Base-by-base conservation (phyloP, 148 eudicot species). In the Persicaria maculosa region DNA sequence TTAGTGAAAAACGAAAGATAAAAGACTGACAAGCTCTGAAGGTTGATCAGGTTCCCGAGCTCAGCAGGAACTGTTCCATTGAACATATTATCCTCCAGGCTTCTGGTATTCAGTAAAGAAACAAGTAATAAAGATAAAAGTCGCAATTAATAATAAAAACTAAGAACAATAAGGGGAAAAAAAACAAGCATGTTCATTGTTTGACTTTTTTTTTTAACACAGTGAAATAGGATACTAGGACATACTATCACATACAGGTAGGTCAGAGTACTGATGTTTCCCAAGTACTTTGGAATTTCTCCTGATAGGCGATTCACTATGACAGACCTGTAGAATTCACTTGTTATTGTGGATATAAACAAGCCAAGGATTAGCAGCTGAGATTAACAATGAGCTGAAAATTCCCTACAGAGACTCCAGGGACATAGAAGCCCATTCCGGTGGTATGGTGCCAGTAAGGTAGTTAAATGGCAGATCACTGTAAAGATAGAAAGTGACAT, bases 231-330 rank as follows among this genome's bases (percentile, higher is more conserved):
- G 19, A 40, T 40, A 40, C 70, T 14, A 65, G 47, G 17, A 65
- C 19, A 65, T 65, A 36, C 44, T 62, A 65, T 40, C 17, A 65
- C 83, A 72, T 81, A 88, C 92, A 88, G 0, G 70, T 62, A 77
- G 55, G 72, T 76, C 43, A 88, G 86, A 15, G 81, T 74, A 40
- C 81, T 77, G 44, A 84, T 84, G 20, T 73, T 77, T 75, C 88
- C 92, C 75, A 88, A 62, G 76, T 79, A 81, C 22, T 54, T 50
- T 43, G 92, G 92, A 74, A 88, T 83, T 36, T 75, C 70, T 31
- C 92, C 92, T 52, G 89, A 86, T 72, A 88, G 78, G 47, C 87
- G 85, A 77, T 88, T 88, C 8, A 55, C 76, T 20, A 36, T 9
- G 52, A 86, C 31, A 72, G 77, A 55, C 74, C 91, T 88, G 81